Base-by-base conservation (phyloP, 1,139 yeast genomes). In the Eremothecium sinecaudum region DNA sequence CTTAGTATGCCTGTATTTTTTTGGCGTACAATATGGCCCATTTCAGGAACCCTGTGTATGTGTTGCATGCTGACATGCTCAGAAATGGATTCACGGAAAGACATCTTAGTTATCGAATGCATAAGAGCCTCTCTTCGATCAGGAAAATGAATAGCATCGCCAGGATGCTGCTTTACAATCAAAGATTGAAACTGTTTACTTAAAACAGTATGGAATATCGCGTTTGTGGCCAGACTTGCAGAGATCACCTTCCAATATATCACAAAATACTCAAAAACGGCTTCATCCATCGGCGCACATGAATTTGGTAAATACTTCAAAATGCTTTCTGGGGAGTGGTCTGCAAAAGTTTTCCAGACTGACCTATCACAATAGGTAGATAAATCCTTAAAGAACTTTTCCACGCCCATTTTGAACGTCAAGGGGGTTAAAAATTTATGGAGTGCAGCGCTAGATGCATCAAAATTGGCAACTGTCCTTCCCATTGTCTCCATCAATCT, bases 341-440 rank as follows among this genome's bases (percentile, higher is more conserved):
- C 42, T 8, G 45, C 32, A 6, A 36, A 22, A 5, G 38, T 30
- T 9, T 33, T 29, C 47, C 47, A 44, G 13, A 32, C 34, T 4
- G 43, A 38, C 18, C 38, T 43, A 27, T 32, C 35, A 23, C 44
- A 41, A 18, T 41, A 35, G 12, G 45, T 46, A 9, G 40, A 27
- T 29, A 42, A 32, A 24, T 43, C 44, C 21, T 43, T 41, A 34
- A 45, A 45, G 9, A 43, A 24, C 17, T 43, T 44, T 6, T 38
- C 13, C 12, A 44, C 35, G 5, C 43, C 29, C 14, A 35, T 39
- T 12, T 33, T 31, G 10, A 28, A 28, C 11, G 34, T 35, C 17
- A 45, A 28, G 6, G 48, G 48, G 14, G 39, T 44, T 13, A 43
- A 30, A 14, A 44, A 30, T 13, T 38, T 31, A 4, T 45, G 43